phyloP scores from a whole-genome alignment of 345 rosid species.

The Populus alba region DNA sequence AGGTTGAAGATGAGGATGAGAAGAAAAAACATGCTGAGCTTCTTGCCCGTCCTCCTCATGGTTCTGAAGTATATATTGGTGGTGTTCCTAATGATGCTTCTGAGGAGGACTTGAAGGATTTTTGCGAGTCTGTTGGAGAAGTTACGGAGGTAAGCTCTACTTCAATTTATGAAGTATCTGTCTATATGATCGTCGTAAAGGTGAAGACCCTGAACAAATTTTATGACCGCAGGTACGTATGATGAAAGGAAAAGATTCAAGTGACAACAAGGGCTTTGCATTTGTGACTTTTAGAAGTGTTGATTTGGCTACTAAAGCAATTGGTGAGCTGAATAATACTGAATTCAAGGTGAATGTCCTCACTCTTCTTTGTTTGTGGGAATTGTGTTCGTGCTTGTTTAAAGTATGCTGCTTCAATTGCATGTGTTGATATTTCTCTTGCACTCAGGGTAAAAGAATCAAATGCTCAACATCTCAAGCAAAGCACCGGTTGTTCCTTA shows the following conservation, averaged over 20 bases:
- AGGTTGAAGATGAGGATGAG: conserved; percentile 48
- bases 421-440: conserved; percentile 11
- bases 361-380: conserved; percentile 5
- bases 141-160: conserved; percentile 60
- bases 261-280: conserved; percentile 76
- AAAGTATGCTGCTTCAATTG: conserved; percentile 1
- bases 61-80: conserved; percentile 86
- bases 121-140: conserved; percentile 84
- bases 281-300: conserved; percentile 79
- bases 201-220: conserved; percentile 12
- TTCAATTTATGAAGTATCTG: background rate
- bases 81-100: conserved; percentile 71
- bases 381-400: background rate
- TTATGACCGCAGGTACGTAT: conserved; percentile 60
- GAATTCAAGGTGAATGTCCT: conserved; percentile 62
- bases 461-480: conserved; percentile 86
- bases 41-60: conserved; percentile 88
- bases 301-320: conserved; percentile 78
- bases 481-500: conserved; percentile 76
- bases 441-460: conserved; percentile 64
- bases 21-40: conserved; percentile 63
- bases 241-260: conserved; percentile 79
- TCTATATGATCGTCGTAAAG: background rate
- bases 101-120: conserved; percentile 63
- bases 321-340: conserved; percentile 60